A percentile compares a stretch with the other conserved stretches of the same genome.
These are phyloP conservation scores for Diphasiastrum complanatum DNA, from an alignment of 83 land plant genomes.

Conservation along the genomic window DNA sequence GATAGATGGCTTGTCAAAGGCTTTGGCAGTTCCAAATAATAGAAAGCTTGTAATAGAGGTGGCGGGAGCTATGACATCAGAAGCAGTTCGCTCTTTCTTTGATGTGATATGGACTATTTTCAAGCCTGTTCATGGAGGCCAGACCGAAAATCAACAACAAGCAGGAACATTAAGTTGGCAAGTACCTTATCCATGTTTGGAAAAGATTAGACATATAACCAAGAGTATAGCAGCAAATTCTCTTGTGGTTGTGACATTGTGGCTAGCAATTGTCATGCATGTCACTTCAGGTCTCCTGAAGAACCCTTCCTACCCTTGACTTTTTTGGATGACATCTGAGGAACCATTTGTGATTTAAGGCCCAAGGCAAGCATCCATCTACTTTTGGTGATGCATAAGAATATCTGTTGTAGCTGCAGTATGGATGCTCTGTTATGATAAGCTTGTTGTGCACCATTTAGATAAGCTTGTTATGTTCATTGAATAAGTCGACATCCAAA, in stretches of 20 bases:
- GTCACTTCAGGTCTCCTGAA: background rate
- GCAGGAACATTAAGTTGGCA: conserved; percentile 12
- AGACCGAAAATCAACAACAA: conserved; percentile 23
- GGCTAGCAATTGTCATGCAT: conserved; percentile 52
- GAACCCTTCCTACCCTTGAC: no score
- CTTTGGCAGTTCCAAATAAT: conserved; percentile 72
- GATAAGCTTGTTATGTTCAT: no score
- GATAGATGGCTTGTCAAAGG: conserved; percentile 46
- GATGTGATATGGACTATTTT: conserved; percentile 45
- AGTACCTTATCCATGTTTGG: background rate
- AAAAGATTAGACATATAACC: no score
- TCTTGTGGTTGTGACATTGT: conserved; percentile 33
- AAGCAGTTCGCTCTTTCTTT: conserved; percentile 59
- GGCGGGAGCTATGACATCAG: conserved; percentile 61
- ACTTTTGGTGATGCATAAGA: no score
- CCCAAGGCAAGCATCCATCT: no score
- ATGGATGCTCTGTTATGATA: no score
- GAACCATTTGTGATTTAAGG: no score
- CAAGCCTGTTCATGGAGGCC: conserved; percentile 23
- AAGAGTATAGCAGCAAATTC: no score
- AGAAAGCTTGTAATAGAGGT: conserved; percentile 62
- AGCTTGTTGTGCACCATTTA: no score
- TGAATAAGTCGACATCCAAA: no score
- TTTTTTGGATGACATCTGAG: no score
- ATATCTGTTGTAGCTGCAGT: no score